Conservation (phyloP, 2,329 filamentous ascomycete genomes). For the Nemania serpens region DNA sequence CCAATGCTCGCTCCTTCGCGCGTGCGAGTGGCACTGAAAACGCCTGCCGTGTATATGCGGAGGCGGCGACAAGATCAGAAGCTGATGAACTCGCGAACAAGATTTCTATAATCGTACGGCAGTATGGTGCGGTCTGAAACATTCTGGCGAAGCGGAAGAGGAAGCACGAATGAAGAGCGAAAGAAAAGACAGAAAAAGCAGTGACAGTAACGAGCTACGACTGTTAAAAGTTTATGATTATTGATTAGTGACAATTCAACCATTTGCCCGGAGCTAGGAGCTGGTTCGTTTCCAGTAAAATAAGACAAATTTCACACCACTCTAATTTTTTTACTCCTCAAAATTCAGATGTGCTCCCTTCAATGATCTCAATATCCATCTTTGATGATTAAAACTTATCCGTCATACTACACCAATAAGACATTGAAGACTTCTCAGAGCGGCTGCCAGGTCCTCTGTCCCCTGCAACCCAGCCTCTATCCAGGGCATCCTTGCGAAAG, state of each 20-base stretch:
- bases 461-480: too few species aligned
- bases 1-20: slow-evolving; percentile 86
- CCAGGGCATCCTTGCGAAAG: too few species aligned
- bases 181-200: neutral
- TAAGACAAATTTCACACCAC: slow-evolving; percentile 1
- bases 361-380: too few species aligned
- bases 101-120: slow-evolving; percentile 76
- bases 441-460: too few species aligned
- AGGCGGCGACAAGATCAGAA: slow-evolving; percentile 86
- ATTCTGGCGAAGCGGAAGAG: neutral
- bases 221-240: slow-evolving; percentile 22
- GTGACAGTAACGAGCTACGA: slow-evolving; percentile 24
- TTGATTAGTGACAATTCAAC: slow-evolving; percentile 7
- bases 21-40: slow-evolving; percentile 95
- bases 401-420: too few species aligned
- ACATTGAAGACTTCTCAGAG: too few species aligned
- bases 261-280: slow-evolving; percentile 10
- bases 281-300: neutral
- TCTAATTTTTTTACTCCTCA: neutral
- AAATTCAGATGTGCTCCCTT: too few species aligned
- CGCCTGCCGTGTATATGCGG: slow-evolving; percentile 92
- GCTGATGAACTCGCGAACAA: slow-evolving; percentile 88
- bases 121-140: slow-evolving; percentile 49
- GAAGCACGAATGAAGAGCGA: neutral
- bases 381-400: too few species aligned